Base-by-base conservation (phyloP, 192 early-diverging fungal species). In the Chytriomyces confervae region DNA sequence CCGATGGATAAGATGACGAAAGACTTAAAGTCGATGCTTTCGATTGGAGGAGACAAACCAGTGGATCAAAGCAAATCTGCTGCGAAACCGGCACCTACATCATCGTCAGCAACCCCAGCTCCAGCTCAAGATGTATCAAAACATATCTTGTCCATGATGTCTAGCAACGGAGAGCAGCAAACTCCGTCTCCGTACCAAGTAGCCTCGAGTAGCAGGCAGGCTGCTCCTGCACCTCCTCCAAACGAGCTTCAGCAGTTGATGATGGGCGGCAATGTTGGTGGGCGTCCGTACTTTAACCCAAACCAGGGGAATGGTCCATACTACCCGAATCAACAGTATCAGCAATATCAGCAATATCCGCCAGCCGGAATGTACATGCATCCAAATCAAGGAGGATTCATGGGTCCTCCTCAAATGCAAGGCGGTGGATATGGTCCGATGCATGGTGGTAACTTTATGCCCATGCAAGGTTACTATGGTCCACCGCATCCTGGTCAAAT, bases 91-190 rank as follows among this genome's bases (percentile, higher is more conserved):
- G 27, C 72, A 27, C 46, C 1, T 8, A 0, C 61, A 74, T 24
- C 49, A 7, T 27, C 64, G 48, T 18, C 36, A 61, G 74, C 74
- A 64, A 63, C 63, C n/a, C n/a, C 24, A 61, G 43, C 72, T 10
- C 16, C 57, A 43, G 20, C 51, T 45, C 72, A 74, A 27, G 74
- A 64, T 27, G 66, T 76, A 29, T 66, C 74, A 46, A 62, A 76
- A 5, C 74, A 76, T 23, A 76, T 76, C 65, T 47, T 76, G 66
- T 43, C 63, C 16, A 76, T 51, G 62, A 76, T 76, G 74, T 57
- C 53, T 3, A 57, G 53, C 53, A 57, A 57, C 11, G 61, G 10
- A 10, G 20, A 43, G 10, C 23, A 43, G 46, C 57, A 43, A 13
- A 23, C 46, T 9, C 13, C 8, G 10, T 43, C n/a, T 60, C 43